Percentiles rank a stretch among this genome's conserved stretches.
Conservation (phyloP, 768 basidiomycete species). For the Kwoniella sp. region DNA sequence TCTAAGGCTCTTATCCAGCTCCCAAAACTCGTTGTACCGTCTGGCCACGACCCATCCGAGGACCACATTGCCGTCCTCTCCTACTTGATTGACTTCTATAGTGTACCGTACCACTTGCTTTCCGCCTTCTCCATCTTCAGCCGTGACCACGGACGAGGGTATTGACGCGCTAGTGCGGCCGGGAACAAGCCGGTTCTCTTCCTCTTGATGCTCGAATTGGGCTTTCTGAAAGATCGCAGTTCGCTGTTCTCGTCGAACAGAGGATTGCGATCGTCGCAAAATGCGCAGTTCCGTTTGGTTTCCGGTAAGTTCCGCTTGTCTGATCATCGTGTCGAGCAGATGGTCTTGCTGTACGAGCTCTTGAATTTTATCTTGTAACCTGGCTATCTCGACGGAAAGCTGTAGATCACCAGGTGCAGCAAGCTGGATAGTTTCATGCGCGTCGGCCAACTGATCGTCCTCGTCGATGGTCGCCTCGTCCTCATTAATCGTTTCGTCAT, state of each 20-base stretch:
- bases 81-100: conserved; percentile 85
- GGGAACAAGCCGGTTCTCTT: conserved; percentile 81
- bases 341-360: conserved; percentile 77
- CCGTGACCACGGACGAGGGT: conserved; percentile 71
- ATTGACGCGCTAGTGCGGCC: conserved; percentile 83
- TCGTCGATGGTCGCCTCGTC: conserved; percentile 56
- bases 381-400: conserved; percentile 64
- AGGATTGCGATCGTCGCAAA: conserved; percentile 75
- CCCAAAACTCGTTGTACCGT: conserved; percentile 91
- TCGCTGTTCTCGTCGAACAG: conserved; percentile 78
- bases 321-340: conserved; percentile 83
- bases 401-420: conserved; percentile 70
- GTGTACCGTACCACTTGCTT: conserved; percentile 90
- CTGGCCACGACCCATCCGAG: conserved; percentile 92
- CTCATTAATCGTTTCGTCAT: conserved; percentile 58
- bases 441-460: conserved; percentile 5
- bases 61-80: conserved; percentile 67
- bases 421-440: conserved; percentile 64
- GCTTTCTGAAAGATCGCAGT: conserved; percentile 84
- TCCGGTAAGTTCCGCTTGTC: conserved; percentile 91
- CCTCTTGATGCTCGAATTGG: conserved; percentile 92
- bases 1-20: conserved; percentile 79
- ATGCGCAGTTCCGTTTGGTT: conserved; percentile 82
- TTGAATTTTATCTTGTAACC: conserved; percentile 72
- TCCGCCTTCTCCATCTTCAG: conserved; percentile 70